phyloP scores from a whole-genome alignment of 2,329 filamentous ascomycete species.

The Ustilaginoidea virens region DNA sequence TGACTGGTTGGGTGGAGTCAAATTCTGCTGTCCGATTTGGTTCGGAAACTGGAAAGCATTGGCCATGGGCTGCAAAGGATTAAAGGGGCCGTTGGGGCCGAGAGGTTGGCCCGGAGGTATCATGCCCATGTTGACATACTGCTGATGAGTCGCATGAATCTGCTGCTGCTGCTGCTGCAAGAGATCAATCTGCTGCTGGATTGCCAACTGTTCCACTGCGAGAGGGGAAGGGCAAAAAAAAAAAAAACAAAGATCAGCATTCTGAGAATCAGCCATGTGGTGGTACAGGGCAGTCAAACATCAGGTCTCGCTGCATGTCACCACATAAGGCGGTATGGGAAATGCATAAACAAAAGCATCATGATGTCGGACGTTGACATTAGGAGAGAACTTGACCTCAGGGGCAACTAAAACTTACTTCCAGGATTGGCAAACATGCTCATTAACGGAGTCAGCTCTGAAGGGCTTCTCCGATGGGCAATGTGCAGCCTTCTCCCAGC shows the following conservation, averaged over 20 bases:
- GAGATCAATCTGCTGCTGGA: constrained; percentile 95
- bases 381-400: constrained; percentile 1
- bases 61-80: constrained; percentile 65
- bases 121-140: constrained; percentile 96
- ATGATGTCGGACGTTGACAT: no score
- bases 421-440: constrained; percentile 63
- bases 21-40: constrained; percentile 59
- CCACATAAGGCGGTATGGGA: no score
- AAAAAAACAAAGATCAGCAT: no score
- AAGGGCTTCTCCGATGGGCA: constrained; percentile 90
- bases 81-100: constrained; percentile 54
- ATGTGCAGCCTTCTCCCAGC: constrained; percentile 87
- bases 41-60: constrained; percentile 83
- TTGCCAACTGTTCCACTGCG: constrained; percentile 88
- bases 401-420: constrained; percentile 34
- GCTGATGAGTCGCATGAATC: constrained; percentile 89
- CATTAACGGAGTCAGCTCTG: constrained; percentile 93
- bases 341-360: no score
- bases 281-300: no score
- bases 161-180: constrained; percentile 97
- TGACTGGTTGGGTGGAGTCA: constrained; percentile 65
- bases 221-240: constrained; percentile 5
- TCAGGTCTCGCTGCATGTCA: no score
- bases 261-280: no score
- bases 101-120: constrained; percentile 69